phyloP scores from a whole-genome alignment of 331 rosid species.

The Rosa hybrid region DNA sequence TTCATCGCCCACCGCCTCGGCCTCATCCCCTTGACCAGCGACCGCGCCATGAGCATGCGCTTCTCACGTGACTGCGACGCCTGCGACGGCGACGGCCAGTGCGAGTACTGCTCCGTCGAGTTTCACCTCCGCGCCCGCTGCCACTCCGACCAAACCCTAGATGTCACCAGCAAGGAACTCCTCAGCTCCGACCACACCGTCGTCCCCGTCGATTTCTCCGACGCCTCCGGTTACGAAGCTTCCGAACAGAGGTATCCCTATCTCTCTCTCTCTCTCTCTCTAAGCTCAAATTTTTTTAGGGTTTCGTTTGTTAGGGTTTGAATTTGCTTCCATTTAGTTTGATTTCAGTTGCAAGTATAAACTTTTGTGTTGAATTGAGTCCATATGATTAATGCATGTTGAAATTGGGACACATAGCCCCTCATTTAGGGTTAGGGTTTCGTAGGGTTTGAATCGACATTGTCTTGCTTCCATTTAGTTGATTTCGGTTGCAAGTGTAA shows the following conservation, averaged over 20 bases:
- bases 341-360: neutral
- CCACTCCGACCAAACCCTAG: constrained; percentile 72
- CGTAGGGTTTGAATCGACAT: neutral
- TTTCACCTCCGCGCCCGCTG: constrained; percentile 80
- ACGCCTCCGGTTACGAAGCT: constrained; percentile 48
- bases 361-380: neutral
- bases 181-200: constrained; percentile 87
- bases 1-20: constrained; percentile 94
- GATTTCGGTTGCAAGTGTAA: neutral
- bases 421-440: neutral
- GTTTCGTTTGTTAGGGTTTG: neutral
- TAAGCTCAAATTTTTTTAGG: neutral
- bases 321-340: neutral
- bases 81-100: constrained; percentile 98
- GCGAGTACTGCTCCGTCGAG: constrained; percentile 97
- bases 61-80: constrained; percentile 99
- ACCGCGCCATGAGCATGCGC: constrained; percentile 94
- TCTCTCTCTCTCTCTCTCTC: neutral
- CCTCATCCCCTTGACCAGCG: constrained; percentile 82
- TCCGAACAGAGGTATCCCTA: constrained; percentile 49
- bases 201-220: constrained; percentile 79
- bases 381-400: neutral
- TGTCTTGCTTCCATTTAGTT: neutral
- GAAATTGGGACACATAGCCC: neutral
- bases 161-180: constrained; percentile 84